Evolutionary conservation across 2,329 filamentous ascomycete species (phyloP).

Genomic region (Aspergillus luchuensis): DNA sequence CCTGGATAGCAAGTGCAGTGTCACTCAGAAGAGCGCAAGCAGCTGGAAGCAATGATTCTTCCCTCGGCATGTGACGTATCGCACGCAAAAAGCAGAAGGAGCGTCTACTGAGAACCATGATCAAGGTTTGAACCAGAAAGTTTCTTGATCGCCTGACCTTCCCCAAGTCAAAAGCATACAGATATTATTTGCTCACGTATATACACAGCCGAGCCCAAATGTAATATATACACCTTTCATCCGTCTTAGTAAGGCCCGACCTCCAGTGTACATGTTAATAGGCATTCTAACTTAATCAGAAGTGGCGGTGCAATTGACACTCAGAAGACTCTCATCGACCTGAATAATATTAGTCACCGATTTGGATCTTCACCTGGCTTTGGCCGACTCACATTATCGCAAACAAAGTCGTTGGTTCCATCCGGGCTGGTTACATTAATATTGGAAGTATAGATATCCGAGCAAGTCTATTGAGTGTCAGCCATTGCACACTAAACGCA

Average conservation of each 20-base stretch:
- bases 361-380: not conserved
- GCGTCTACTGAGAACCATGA: too few species aligned
- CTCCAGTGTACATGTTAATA: not conserved
- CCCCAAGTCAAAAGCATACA: too few species aligned
- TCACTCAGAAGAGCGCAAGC: too few species aligned
- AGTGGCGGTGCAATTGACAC: constrained; percentile 37
- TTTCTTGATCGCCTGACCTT: too few species aligned
- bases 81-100: too few species aligned
- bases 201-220: too few species aligned
- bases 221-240: not conserved
- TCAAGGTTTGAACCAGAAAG: too few species aligned
- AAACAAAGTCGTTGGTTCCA: constrained; percentile 47
- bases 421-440: constrained; percentile 53
- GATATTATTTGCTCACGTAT: too few species aligned
- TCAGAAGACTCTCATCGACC: constrained; percentile 37
- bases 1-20: too few species aligned
- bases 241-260: not conserved
- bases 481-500: not conserved
- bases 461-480: constrained; percentile 31
- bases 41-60: too few species aligned
- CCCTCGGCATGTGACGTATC: too few species aligned
- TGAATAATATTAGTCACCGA: constrained; percentile 7
- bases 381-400: constrained; percentile 44
- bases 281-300: not conserved
- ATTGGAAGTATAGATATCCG: constrained; percentile 51